Base-by-base conservation (phyloP, 2,329 filamentous ascomycete genomes). In the Neonectria ditissima region DNA sequence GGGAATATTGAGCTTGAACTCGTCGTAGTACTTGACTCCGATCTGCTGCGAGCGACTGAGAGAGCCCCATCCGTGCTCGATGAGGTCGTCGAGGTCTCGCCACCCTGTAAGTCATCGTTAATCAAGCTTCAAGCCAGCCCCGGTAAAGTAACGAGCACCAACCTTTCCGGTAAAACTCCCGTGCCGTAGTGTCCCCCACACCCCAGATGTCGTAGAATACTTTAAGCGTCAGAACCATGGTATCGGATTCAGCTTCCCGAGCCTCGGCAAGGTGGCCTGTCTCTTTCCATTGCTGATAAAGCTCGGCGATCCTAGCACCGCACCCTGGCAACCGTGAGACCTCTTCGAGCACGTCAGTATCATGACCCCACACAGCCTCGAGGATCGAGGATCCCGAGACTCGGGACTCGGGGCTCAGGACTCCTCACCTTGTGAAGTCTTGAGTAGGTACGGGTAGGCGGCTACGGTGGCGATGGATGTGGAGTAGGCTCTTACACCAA, bases 11-110 rank as follows among this genome's bases (percentile, higher is more conserved):
- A 84, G 78, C 48, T 87, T 81, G 59, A 99, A 92, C 67, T 98
- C 95, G 34, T 97, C 91, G 76, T 97, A 97, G 79, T 90, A 97
- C 76, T 98, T 98, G 47, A 97, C 83, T 0, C 96, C 95, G 59
- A 98, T 97, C 76, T 98, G 94, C 77, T 97, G 95, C 1, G 93
- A 91, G 13, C 94, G 88, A 1, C 85, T 91, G 1, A 98, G 82
- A 0, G 78, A 83, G 20, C 82, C 76, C 95, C 95, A 98, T 11
- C 92, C 94, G 71, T 89, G 86, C 73, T 97, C 92, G 43, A 97
- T 83, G 3, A 98, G 82, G 71, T 98, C 94, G 72, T 97, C 93
- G 1, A 97, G 82, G 63, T 96, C 91, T 63, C 88, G 85, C 92
- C 93, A 97, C 28, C 92, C 80, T 81, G 28, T 24, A 50, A n/a